A percentile compares a stretch with the other conserved stretches of the same genome.
Evolutionary conservation across 2,329 filamentous ascomycete genomes (phyloP).

Genomic region (Tolypocladium album): DNA sequence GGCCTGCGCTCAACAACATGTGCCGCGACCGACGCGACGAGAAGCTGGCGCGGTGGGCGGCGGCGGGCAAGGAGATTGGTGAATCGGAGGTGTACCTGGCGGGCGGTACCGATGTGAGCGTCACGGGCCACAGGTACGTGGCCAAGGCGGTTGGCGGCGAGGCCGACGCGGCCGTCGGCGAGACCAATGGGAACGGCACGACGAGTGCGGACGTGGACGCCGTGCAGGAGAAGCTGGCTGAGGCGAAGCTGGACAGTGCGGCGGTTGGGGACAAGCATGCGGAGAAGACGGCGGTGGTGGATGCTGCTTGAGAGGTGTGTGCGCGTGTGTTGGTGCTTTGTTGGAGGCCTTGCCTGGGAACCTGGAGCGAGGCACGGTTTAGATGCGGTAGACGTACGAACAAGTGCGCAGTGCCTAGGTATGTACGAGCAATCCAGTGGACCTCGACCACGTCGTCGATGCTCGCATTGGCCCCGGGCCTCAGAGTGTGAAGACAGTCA

Average conservation of each 20-base stretch:
- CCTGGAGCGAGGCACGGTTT: not conserved
- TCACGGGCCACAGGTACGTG: slow-evolving; percentile 20
- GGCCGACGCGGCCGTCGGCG: not conserved
- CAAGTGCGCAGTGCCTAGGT: not conserved
- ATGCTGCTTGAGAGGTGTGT: not conserved
- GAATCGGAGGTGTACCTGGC: slow-evolving; percentile 83
- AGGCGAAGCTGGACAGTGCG: slow-evolving; percentile 1
- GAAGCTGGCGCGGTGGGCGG: slow-evolving; percentile 62
- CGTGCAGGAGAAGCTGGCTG: slow-evolving; percentile 15
- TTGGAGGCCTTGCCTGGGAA: not conserved
- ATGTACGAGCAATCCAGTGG: not conserved
- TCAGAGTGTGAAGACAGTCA: not conserved
- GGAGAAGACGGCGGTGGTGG: not conserved
- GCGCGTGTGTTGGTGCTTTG: not conserved
- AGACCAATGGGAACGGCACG: not conserved
- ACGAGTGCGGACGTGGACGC: slow-evolving; percentile 8
- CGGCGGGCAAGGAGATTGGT: slow-evolving; percentile 69
- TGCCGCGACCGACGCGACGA: slow-evolving; percentile 54
- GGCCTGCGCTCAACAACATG: slow-evolving; percentile 71
- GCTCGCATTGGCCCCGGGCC: not conserved
- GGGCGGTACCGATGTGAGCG: slow-evolving; percentile 37
- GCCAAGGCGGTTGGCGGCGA: not conserved
- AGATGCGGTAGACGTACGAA: not conserved
- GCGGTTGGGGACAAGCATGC: not conserved
- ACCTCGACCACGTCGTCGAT: not conserved